Evolutionary conservation across 192 early-diverging fungal species (phyloP).

Genomic region (Coemansia sp.): DNA sequence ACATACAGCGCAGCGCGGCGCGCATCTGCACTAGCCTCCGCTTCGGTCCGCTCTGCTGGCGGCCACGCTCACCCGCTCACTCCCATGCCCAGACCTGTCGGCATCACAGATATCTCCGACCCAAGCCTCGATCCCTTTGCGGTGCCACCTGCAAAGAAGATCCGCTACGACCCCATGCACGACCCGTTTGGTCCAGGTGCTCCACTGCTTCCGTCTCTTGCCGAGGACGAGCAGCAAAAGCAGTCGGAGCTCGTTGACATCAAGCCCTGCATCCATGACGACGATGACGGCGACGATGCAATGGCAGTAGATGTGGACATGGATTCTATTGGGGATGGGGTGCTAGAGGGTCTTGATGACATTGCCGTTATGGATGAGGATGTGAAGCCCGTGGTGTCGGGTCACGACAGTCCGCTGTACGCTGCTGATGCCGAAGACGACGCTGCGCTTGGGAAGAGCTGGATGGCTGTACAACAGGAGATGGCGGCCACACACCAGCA

Average conservation of each 20-base stretch:
- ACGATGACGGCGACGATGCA: conserved; percentile 3
- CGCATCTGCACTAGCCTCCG: conserved; percentile 3
- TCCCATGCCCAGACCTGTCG: conserved; percentile 14
- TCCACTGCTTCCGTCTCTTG: not conserved
- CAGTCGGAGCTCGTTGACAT: not conserved
- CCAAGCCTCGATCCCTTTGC: conserved; percentile 33
- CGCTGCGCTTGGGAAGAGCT: conserved; percentile 39
- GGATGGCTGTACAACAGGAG: conserved; percentile 44
- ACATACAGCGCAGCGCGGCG: conserved; percentile 40
- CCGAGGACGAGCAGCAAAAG: not conserved
- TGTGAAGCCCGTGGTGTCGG: conserved; percentile 2
- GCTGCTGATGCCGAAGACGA: conserved; percentile 5
- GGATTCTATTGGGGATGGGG: conserved; percentile 17
- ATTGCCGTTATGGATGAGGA: not conserved
- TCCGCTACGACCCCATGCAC: conserved; percentile 15
- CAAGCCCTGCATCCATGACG: not conserved
- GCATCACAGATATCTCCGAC: conserved; percentile 26
- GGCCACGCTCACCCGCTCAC: not conserved
- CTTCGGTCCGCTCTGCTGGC: not conserved
- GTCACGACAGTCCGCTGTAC: conserved; percentile 15
- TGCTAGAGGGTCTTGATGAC: conserved; percentile 33
- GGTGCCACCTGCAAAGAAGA: conserved; percentile 22
- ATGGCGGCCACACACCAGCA: conserved; percentile 19
- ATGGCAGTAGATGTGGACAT: conserved; percentile 8
- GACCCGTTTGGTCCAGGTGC: conserved; percentile 17